Conservation (phyloP, 2,329 filamentous ascomycete species). For the Arachnomyces sp. region DNA sequence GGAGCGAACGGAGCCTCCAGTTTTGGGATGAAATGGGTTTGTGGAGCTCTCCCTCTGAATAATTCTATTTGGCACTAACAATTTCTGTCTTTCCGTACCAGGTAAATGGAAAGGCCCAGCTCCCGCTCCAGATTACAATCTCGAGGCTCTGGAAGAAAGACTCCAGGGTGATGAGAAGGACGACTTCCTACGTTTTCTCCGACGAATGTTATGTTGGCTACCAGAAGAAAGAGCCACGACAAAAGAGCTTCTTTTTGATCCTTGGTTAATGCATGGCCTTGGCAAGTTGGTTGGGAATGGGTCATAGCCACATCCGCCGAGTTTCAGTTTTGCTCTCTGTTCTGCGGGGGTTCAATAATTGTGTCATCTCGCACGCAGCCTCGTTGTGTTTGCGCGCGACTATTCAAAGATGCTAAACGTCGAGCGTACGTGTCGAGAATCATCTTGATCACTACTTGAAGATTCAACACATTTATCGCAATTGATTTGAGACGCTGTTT, state of each 20-base stretch:
- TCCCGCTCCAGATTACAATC: neutral
- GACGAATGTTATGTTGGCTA: constrained; percentile 1
- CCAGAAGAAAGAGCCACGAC: neutral
- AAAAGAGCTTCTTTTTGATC: neutral
- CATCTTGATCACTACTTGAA: no score
- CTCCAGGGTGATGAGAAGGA: constrained; percentile 10
- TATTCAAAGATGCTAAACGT: no score
- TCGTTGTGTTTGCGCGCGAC: no score
- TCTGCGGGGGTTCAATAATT: no score
- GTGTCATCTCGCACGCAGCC: no score
- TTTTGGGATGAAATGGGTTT: constrained; percentile 9
- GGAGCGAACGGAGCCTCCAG: constrained; percentile 1
- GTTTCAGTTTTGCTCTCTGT: no score
- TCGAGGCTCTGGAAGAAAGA: constrained; percentile 10
- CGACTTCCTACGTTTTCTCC: constrained; percentile 7
- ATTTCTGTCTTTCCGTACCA: constrained; percentile 1
- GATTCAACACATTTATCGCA: no score
- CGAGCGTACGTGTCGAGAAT: no score
- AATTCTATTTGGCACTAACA: neutral
- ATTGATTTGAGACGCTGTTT: no score
- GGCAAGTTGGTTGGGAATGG: no score
- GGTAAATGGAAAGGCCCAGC: neutral
- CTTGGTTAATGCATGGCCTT: constrained; percentile 2
- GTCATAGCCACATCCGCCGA: no score
- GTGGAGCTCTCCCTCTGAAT: neutral